These are phyloP conservation scores for Monosporascus sp. DNA, from an alignment of 2,329 filamentous ascomycete genomes.

Conservation along the genomic window DNA sequence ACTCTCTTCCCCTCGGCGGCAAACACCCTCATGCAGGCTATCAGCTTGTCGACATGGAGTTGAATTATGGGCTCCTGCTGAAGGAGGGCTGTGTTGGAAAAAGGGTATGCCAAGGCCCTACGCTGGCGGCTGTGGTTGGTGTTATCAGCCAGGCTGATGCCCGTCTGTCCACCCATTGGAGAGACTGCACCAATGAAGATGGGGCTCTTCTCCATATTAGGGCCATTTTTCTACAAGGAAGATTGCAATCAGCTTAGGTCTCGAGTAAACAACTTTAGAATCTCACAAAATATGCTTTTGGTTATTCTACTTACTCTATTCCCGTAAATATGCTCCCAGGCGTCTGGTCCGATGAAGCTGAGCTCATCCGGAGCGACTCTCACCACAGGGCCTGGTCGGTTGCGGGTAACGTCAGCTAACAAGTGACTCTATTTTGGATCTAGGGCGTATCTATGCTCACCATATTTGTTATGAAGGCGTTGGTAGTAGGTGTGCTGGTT, in stretches of 20 bases:
- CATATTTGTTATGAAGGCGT: constrained; percentile 22
- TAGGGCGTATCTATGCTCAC: neutral
- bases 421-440: too few relatives aligned
- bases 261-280: too few relatives aligned
- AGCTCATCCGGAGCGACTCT: constrained; percentile 22
- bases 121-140: constrained; percentile 21
- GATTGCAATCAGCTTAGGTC: neutral
- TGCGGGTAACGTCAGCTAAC: too few relatives aligned
- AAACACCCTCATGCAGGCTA: constrained; percentile 7
- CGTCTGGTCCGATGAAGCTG: constrained; percentile 21
- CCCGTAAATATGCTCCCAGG: constrained; percentile 25
- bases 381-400: constrained; percentile 12
- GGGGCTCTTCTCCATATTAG: constrained; percentile 24
- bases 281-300: too few relatives aligned
- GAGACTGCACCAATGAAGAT: constrained; percentile 21
- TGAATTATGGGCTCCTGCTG: constrained; percentile 19
- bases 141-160: constrained; percentile 12
- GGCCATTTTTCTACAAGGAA: constrained; percentile 6
- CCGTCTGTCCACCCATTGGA: constrained; percentile 10
- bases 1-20: constrained; percentile 6
- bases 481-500: constrained; percentile 20
- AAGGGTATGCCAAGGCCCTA: constrained; percentile 19
- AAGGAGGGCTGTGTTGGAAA: constrained; percentile 20
- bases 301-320: constrained; percentile 12
- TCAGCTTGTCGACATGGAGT: constrained; percentile 18